A percentile compares a stretch with the other conserved stretches of the same genome.
Evolutionary conservation across 2,329 filamentous ascomycete species (phyloP).

Genomic region (Lasiodiplodia sp.): DNA sequence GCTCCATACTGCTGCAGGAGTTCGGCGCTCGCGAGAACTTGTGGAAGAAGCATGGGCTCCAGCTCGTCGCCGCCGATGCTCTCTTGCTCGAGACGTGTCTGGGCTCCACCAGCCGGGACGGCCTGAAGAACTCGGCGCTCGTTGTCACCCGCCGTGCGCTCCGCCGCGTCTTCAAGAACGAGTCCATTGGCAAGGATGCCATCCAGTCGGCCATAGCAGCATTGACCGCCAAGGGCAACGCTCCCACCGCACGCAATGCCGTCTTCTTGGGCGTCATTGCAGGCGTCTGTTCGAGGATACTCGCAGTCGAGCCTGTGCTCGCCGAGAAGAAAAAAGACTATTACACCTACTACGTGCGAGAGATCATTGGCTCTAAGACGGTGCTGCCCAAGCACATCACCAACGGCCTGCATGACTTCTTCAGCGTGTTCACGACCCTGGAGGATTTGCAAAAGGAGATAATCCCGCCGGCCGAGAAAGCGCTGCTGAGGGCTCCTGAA

Average conservation of each 20-base stretch:
- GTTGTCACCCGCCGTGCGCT: slow-evolving; percentile 81
- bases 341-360: slow-evolving; percentile 83
- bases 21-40: slow-evolving; percentile 65
- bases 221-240: slow-evolving; percentile 72
- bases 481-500: slow-evolving; percentile 86
- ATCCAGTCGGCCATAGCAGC: slow-evolving; percentile 69
- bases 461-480: slow-evolving; percentile 85
- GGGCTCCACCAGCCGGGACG: slow-evolving; percentile 60
- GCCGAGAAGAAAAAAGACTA: slow-evolving; percentile 73
- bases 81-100: slow-evolving; percentile 81
- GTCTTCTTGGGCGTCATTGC: slow-evolving; percentile 84
- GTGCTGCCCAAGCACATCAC: slow-evolving; percentile 75
- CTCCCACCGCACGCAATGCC: slow-evolving; percentile 73
- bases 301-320: slow-evolving; percentile 67
- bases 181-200: slow-evolving; percentile 65
- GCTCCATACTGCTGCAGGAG: slow-evolving; percentile 77
- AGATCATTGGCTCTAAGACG: slow-evolving; percentile 81
- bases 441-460: slow-evolving; percentile 80
- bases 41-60: slow-evolving; percentile 70
- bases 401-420: slow-evolving; percentile 81
- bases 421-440: slow-evolving; percentile 72
- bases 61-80: slow-evolving; percentile 73
- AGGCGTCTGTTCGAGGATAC: slow-evolving; percentile 80
- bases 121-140: slow-evolving; percentile 75
- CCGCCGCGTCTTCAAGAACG: slow-evolving; percentile 72